These are phyloP conservation scores for Protostelium mycophagum DNA, from an alignment of 78 protist genomes.

Conservation along the genomic window DNA sequence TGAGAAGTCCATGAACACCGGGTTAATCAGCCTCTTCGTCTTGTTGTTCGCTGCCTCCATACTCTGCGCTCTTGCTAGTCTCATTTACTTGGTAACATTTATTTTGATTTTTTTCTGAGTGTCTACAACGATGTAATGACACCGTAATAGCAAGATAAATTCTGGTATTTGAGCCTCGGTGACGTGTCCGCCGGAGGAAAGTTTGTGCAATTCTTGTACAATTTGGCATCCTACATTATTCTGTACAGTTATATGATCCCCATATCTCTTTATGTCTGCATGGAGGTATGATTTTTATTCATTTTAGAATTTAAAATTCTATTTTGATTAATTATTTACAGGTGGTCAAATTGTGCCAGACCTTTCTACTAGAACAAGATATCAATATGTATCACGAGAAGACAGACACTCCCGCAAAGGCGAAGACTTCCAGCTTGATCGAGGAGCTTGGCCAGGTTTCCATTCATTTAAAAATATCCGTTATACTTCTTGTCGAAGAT, in stretches of 20 bases:
- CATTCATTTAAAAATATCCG: too few species aligned
- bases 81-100: background rate
- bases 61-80: background rate
- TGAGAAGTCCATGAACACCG: slow-evolving; percentile 21
- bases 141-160: slow-evolving; percentile 2
- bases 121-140: too few species aligned
- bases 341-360: slow-evolving; percentile 36
- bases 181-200: background rate
- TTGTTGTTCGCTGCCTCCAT: slow-evolving; percentile 25
- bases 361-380: slow-evolving; percentile 23
- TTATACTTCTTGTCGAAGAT: too few species aligned
- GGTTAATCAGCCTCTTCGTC: slow-evolving; percentile 24
- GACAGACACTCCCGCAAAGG: slow-evolving; percentile 64
- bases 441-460: slow-evolving; percentile 57
- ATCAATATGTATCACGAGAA: slow-evolving; percentile 46
- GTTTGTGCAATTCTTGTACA: slow-evolving; percentile 3
- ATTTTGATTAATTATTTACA: slow-evolving; percentile 10
- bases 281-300: too few species aligned
- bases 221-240: slow-evolving; percentile 16
- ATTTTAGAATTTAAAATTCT: slow-evolving; percentile 10
- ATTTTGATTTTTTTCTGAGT: too few species aligned
- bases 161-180: background rate
- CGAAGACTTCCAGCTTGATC: slow-evolving; percentile 54
- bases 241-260: slow-evolving; percentile 51
- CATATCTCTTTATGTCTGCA: slow-evolving; percentile 53